phyloP scores from a whole-genome alignment of 164 flowering plant genomes.

The Sextonia rubra region DNA sequence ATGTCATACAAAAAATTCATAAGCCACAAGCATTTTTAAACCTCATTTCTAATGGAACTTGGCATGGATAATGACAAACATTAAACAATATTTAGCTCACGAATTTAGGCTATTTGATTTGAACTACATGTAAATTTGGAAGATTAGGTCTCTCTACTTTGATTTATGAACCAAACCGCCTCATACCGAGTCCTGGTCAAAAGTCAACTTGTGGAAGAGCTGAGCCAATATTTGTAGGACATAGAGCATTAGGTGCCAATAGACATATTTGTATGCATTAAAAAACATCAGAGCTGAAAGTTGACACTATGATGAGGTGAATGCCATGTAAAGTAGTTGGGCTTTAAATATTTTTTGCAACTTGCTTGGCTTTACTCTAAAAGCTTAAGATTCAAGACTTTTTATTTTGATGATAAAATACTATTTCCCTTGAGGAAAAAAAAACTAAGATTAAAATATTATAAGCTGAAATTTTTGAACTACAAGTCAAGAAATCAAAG shows the following conservation, averaged over 20 bases:
- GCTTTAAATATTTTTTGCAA: not conserved
- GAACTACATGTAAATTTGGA: not conserved
- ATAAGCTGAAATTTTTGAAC: not conserved
- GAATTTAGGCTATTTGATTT: too few relatives aligned
- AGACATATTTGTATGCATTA: not conserved
- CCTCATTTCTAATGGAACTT: too few relatives aligned
- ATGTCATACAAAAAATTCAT: too few relatives aligned
- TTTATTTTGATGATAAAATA: not conserved
- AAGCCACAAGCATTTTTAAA: too few relatives aligned
- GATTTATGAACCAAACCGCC: not conserved
- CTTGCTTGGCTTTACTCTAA: not conserved
- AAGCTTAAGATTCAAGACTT: not conserved
- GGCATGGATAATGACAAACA: not conserved
- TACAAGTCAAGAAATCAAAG: not conserved
- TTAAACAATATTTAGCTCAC: not conserved
- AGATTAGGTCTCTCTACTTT: not conserved
- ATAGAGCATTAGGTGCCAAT: not conserved
- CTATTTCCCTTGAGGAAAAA: not conserved
- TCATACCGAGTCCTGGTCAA: not conserved
- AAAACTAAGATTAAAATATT: not conserved
- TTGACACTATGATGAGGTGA: not conserved
- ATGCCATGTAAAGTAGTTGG: too few relatives aligned
- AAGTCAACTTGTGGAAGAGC: not conserved
- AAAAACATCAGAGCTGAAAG: not conserved
- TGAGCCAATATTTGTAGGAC: not conserved